phyloP scores from a whole-genome alignment of 352 stramenopile species.

The Globisporangium yorkense region DNA sequence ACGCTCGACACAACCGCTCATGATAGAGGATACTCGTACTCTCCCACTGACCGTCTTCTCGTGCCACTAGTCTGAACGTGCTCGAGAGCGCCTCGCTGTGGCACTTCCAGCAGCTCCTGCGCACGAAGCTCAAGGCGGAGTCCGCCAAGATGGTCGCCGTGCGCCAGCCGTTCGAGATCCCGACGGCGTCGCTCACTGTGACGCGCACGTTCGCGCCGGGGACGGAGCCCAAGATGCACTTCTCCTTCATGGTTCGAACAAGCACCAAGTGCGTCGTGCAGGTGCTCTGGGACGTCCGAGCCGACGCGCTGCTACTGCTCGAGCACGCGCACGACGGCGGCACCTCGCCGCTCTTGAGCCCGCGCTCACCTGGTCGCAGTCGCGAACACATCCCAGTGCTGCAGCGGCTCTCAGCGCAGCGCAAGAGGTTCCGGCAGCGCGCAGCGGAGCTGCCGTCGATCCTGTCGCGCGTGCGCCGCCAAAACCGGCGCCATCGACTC shows the following conservation, averaged over 20 bases:
- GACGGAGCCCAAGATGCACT: slow-evolving; percentile 6
- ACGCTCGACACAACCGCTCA: background rate
- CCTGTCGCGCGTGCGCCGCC: slow-evolving; percentile 19
- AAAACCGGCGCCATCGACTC: slow-evolving; percentile 20
- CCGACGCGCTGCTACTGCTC: slow-evolving; percentile 23
- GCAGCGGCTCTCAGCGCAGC: slow-evolving; percentile 1
- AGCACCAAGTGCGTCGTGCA: slow-evolving; percentile 20
- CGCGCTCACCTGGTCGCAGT: background rate
- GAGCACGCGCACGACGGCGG: slow-evolving; percentile 5
- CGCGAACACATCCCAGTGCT: slow-evolving; percentile 1
- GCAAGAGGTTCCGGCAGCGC: slow-evolving; percentile 2
- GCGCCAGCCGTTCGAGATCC: slow-evolving; percentile 37
- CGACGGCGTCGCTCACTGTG: slow-evolving; percentile 25
- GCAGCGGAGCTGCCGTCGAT: slow-evolving; percentile 10
- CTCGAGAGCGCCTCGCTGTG: slow-evolving; percentile 49
- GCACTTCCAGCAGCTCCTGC: slow-evolving; percentile 60
- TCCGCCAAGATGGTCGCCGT: slow-evolving; percentile 37
- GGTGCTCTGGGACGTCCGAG: slow-evolving; percentile 29
- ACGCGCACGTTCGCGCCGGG: background rate
- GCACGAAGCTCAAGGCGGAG: slow-evolving; percentile 28
- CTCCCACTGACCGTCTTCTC: background rate
- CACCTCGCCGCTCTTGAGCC: background rate
- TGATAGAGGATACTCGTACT: background rate
- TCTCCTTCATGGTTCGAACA: slow-evolving; percentile 23
- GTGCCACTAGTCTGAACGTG: slow-evolving; percentile 26